Percentiles rank a stretch among this genome's conserved stretches.
phyloP scores from a whole-genome alignment of 2,329 filamentous ascomycete species.

The Paecilomyces sp. region DNA sequence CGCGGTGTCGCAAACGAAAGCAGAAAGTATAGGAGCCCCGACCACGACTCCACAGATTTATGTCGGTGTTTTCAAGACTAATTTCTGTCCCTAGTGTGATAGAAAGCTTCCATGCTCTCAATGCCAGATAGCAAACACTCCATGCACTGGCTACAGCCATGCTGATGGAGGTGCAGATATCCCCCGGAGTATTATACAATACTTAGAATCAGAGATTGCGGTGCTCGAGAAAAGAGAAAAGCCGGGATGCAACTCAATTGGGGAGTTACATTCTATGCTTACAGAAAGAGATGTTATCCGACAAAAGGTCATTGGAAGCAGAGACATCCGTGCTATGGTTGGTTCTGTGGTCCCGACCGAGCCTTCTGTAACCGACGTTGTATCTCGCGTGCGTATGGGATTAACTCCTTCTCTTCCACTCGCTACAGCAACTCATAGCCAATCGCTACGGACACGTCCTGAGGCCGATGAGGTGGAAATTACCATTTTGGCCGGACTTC shows the following conservation, averaged over 20 bases:
- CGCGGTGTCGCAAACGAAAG: slow-evolving; percentile 17
- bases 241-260: slow-evolving; percentile 4
- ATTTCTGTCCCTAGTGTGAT: slow-evolving; percentile 10
- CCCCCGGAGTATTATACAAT: slow-evolving; percentile 26
- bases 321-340: slow-evolving; percentile 20
- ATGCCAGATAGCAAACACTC: slow-evolving; percentile 17
- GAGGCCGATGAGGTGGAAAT: slow-evolving; percentile 12
- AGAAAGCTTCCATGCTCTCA: slow-evolving; percentile 20
- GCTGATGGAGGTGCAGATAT: slow-evolving; percentile 16
- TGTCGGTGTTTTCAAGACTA: not conserved
- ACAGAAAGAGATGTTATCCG: slow-evolving; percentile 11
- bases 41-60: not conserved
- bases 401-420: slow-evolving; percentile 22
- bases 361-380: slow-evolving; percentile 20
- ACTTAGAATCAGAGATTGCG: slow-evolving; percentile 26
- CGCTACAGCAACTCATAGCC: slow-evolving; percentile 9
- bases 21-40: slow-evolving; percentile 10
- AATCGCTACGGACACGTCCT: slow-evolving; percentile 7
- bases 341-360: slow-evolving; percentile 20
- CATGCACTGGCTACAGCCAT: slow-evolving; percentile 22
- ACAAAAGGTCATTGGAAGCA: slow-evolving; percentile 19
- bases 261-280: not conserved
- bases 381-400: slow-evolving; percentile 24
- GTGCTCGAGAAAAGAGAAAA: slow-evolving; percentile 21
- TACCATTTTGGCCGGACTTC: slow-evolving; percentile 15